Evolutionary conservation across 1,284 basidiomycete genomes (phyloP).

Genomic region (Wolfiporia cocos): DNA sequence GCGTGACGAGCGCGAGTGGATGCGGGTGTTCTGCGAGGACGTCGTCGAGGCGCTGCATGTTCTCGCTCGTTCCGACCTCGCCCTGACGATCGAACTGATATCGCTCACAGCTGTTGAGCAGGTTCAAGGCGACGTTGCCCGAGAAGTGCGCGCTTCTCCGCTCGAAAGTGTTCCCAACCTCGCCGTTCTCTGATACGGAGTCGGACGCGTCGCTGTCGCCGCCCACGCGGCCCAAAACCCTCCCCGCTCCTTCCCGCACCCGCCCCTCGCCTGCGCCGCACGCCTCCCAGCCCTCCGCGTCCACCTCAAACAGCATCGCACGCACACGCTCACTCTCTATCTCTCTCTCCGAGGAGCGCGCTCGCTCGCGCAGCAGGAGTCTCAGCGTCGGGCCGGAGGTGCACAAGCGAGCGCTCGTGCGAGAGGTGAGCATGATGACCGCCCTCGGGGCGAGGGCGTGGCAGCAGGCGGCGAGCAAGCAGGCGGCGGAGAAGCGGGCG

Average conservation of each 20-base stretch:
- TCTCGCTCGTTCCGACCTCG: not conserved
- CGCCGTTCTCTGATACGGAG: slow-evolving; percentile 47
- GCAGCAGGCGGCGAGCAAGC: slow-evolving; percentile 9
- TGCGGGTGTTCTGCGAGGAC: slow-evolving; percentile 60
- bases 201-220: slow-evolving; percentile 23
- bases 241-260: slow-evolving; percentile 5
- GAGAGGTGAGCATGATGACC: slow-evolving; percentile 70
- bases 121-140: slow-evolving; percentile 52
- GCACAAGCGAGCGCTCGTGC: slow-evolving; percentile 42
- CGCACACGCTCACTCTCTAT: slow-evolving; percentile 55
- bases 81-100: not conserved
- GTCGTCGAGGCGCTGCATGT: slow-evolving; percentile 58
- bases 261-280: slow-evolving; percentile 6
- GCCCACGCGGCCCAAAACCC: slow-evolving; percentile 10
- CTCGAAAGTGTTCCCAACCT: slow-evolving; percentile 59
- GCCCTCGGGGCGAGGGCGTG: slow-evolving; percentile 43
- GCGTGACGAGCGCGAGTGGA: slow-evolving; percentile 56
- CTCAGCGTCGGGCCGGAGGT: slow-evolving; percentile 31
- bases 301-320: slow-evolving; percentile 12
- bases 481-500: slow-evolving; percentile 4
- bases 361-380: slow-evolving; percentile 32
- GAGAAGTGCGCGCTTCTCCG: slow-evolving; percentile 52
- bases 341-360: slow-evolving; percentile 47
- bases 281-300: slow-evolving; percentile 6
- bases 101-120: slow-evolving; percentile 20